These are phyloP conservation scores for Pseudomicrostroma phylloplanum DNA, from an alignment of 1,284 basidiomycete species.

Conservation along the genomic window DNA sequence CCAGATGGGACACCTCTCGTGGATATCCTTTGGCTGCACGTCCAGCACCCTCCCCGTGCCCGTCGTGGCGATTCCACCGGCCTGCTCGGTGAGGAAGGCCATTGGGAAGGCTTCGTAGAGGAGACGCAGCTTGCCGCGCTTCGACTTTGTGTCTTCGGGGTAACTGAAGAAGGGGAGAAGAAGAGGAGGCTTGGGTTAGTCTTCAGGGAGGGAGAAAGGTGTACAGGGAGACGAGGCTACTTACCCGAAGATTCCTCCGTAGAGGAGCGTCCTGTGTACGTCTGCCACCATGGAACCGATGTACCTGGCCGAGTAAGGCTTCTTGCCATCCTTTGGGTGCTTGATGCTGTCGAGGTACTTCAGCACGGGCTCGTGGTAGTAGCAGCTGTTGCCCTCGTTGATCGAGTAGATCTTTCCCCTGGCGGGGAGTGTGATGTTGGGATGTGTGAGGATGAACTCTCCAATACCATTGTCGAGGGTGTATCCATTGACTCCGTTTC, in stretches of 20 bases:
- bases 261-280: conserved; percentile 90
- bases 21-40: conserved; percentile 78
- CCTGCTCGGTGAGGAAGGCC: conserved; percentile 93
- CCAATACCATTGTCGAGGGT: conserved; percentile 80
- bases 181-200: not conserved
- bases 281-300: conserved; percentile 98
- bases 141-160: conserved; percentile 95
- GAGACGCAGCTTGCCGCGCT: conserved; percentile 86
- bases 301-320: conserved; percentile 63
- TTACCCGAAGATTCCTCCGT: conserved; percentile 90
- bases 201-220: not conserved
- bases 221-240: not conserved
- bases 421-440: conserved; percentile 84
- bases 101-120: conserved; percentile 99
- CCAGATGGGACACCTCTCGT: conserved; percentile 89
- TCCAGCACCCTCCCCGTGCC: conserved; percentile 87
- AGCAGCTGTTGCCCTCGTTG: conserved; percentile 95
- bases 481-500: conserved; percentile 94
- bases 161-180: conserved; percentile 54
- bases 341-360: conserved; percentile 94
- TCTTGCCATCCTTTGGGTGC: conserved; percentile 54
- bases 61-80: conserved; percentile 91
- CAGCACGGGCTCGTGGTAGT: conserved; percentile 66
- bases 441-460: conserved; percentile 98
- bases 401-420: conserved; percentile 99